Evolutionary conservation across 768 basidiomycete species (phyloP).

Genomic region (Tephrocybe sp.): DNA sequence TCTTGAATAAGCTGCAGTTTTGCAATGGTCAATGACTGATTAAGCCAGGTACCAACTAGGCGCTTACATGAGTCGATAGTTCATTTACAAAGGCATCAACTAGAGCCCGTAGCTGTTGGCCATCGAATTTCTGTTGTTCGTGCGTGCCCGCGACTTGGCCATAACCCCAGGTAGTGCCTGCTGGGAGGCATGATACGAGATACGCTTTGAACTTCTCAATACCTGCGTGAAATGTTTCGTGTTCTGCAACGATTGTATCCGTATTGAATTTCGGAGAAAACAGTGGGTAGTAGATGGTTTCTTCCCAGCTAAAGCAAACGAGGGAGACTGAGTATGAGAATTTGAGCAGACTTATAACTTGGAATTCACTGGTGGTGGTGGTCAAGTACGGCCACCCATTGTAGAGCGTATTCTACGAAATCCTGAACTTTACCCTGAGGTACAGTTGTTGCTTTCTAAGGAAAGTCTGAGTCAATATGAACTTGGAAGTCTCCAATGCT

Average conservation of each 20-base stretch:
- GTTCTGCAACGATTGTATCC: slow-evolving; percentile 15
- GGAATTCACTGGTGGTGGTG: slow-evolving; percentile 17
- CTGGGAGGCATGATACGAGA: slow-evolving; percentile 18
- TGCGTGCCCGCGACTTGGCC: slow-evolving; percentile 8
- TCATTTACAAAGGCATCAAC: slow-evolving; percentile 14
- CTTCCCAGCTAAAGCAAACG: slow-evolving; percentile 16
- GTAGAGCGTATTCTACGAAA: slow-evolving; percentile 17
- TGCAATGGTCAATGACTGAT: neutral
- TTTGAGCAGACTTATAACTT: neutral
- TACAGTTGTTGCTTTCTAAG: slow-evolving; percentile 9
- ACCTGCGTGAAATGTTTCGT: slow-evolving; percentile 18
- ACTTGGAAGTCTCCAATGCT: neutral
- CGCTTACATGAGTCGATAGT: slow-evolving; percentile 13
- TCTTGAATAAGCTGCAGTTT: slow-evolving; percentile 15
- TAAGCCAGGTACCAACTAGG: neutral
- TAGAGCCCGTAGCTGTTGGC: slow-evolving; percentile 2
- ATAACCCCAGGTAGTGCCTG: slow-evolving; percentile 18
- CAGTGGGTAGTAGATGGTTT: slow-evolving; percentile 16
- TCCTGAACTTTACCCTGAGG: slow-evolving; percentile 6
- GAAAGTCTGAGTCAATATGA: neutral
- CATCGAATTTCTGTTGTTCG: slow-evolving; percentile 12
- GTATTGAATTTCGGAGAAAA: slow-evolving; percentile 18
- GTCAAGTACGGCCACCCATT: slow-evolving; percentile 16
- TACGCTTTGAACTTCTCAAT: slow-evolving; percentile 15
- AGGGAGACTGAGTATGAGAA: neutral